Conservation (phyloP, 2,329 filamentous ascomycete species). For the Leptographium flavum region DNA sequence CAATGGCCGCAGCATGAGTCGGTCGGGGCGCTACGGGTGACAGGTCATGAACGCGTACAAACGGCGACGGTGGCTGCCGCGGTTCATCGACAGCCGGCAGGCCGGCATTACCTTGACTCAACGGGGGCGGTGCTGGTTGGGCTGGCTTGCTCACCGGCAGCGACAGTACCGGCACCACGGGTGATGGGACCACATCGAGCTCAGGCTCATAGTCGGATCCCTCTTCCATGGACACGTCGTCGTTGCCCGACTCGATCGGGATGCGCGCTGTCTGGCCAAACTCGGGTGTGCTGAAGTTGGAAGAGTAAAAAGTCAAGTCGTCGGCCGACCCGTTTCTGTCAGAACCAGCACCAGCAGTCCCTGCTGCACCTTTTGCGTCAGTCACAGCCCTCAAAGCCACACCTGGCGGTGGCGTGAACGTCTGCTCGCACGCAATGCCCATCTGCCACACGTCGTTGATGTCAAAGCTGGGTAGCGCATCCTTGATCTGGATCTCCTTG, state of each 20-base stretch:
- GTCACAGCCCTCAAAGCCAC: neutral
- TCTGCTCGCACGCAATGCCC: conserved; percentile 57
- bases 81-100: conserved; percentile 11
- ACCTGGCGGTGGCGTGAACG: conserved; percentile 38
- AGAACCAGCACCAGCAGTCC: neutral
- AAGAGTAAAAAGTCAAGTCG: conserved; percentile 92
- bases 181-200: conserved; percentile 7
- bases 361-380: neutral
- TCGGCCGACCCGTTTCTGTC: conserved; percentile 67
- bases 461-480: conserved; percentile 50
- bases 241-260: conserved; percentile 28
- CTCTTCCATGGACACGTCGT: conserved; percentile 23
- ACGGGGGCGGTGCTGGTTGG: neutral
- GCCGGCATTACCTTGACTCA: neutral
- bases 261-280: conserved; percentile 31
- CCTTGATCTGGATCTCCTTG: conserved; percentile 28
- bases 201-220: conserved; percentile 21
- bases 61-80: conserved; percentile 26
- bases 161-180: neutral
- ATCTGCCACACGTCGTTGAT: conserved; percentile 58
- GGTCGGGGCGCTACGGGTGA: conserved; percentile 64
- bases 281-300: conserved; percentile 68
- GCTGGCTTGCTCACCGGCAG: neutral
- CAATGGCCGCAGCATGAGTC: conserved; percentile 49
- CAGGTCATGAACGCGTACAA: conserved; percentile 60